These are phyloP conservation scores for Suhomyces bokatorum DNA, from an alignment of 1,139 yeast species.

Conservation along the genomic window DNA sequence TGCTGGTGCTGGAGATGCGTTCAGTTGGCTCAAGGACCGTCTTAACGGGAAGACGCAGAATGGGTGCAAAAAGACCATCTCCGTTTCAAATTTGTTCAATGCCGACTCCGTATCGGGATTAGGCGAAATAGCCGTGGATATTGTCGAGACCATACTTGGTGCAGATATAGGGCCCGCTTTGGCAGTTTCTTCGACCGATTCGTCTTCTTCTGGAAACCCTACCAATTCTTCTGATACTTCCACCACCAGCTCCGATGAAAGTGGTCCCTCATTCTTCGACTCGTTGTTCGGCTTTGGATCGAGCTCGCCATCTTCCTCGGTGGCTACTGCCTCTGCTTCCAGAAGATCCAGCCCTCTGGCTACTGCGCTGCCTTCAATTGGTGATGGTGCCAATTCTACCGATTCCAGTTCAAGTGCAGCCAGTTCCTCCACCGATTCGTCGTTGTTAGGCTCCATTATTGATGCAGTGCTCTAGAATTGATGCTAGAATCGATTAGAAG, in stretches of 20 bases:
- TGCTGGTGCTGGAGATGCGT: conserved; percentile 20
- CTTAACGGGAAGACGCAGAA: not conserved
- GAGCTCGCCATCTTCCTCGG: not conserved
- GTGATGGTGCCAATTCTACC: not conserved
- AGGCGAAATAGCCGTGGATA: not conserved
- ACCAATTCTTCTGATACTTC: not conserved
- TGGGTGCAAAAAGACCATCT: conserved; percentile 5
- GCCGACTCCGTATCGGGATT: not conserved
- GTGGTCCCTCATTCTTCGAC: not conserved
- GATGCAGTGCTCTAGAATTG: not conserved
- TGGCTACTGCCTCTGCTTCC: not conserved
- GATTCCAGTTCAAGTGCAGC: not conserved
- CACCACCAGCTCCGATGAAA: not conserved
- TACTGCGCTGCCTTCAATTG: too few species aligned
- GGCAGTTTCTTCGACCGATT: not conserved
- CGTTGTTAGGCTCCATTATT: not conserved
- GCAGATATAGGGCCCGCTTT: conserved; percentile 1
- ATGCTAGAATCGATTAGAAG: too few species aligned
- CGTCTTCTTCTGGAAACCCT: not conserved
- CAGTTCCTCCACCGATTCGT: not conserved
- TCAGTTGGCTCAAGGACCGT: conserved; percentile 16
- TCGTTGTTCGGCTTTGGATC: not conserved
- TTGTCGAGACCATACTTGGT: not conserved
- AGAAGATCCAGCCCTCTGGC: not conserved
- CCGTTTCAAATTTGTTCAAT: not conserved